Base-by-base conservation (phyloP, 2,329 filamentous ascomycete species). In the Xylariales sp. region DNA sequence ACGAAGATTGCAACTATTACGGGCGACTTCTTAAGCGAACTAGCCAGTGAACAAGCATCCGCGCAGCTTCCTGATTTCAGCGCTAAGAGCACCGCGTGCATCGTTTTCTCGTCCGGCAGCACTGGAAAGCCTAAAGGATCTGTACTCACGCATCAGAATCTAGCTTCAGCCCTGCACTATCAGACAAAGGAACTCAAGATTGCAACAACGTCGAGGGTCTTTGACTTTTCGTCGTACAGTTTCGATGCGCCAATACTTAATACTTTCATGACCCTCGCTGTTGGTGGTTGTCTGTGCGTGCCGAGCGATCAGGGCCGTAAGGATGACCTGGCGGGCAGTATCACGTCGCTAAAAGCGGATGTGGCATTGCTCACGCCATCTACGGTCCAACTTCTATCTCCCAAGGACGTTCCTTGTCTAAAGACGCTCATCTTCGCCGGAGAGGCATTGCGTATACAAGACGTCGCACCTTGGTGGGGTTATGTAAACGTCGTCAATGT, bases 131-230 rank as follows among this genome's bases (percentile, higher is more conserved):
- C 40, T 4, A 42, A 42, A 17, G 40, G 40, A 13, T 17, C 18
- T 24, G 28, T 39, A 12, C 7, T 34, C 10, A 24, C 31, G 23
- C 40, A 42, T 11, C 17, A 23, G 14, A 21, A 23, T n/a, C 14
- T 6, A 12, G 15, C 7, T 19, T 17, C 10, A 29, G 20, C 5
- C 18, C 16, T 8, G 18, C 15, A 23, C 13, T 14, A 25, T 7
- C 23, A 17, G n/a, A n/a, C n/a, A n/a, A n/a, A n/a, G n/a, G n/a
- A n/a, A n/a, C n/a, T n/a, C 6, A 11, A 43, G 81, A 19, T 72
- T 77, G 41, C 71, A 74, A 33, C 75, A 71, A 2, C 66, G 67
- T 60, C 6, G 60, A 67, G 1, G 2, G 28, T 27, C 10, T 23
- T 40, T n/a, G 29, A 36, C 5, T 40, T 40, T 15, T 25, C 38